Evolutionary conservation across 768 basidiomycete genomes (phyloP), one percentile per base, ranked within the genome.

Genomic region (Lepiota venenata): DNA sequence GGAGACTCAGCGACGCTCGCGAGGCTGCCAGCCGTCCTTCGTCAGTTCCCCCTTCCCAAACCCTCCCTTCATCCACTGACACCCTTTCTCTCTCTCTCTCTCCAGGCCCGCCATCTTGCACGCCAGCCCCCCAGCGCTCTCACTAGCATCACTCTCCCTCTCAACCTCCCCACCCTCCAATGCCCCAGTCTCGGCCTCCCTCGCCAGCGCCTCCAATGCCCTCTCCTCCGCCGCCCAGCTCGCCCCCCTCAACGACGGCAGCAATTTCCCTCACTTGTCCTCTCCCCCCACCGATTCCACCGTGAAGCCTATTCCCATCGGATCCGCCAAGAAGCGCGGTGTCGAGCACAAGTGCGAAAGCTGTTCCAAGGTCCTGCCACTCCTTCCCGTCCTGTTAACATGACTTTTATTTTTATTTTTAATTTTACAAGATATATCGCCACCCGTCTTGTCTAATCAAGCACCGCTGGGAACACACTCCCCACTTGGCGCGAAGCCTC

Each of bases 391-490:
- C n/a, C n/a, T n/a, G n/a, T n/a, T n/a, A n/a, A n/a, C n/a, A n/a
- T 27, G 52, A 52, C 40, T 48, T 25, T 43, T 52, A 40, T 32
- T 46, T 47, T 40, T 22, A n/a, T n/a, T n/a, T n/a, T n/a, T n/a
- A n/a, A n/a, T n/a, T n/a, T n/a, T n/a, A n/a, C n/a, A n/a, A 91
- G 88, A 84, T 91, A 37, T 93, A 91, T 68, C 84, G 88, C 49
- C 95, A 98, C 70, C 93, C 93, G 2, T 92, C 90, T 11, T 98
- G 95, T 70, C 76, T 98, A 45, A 91, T 95, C 70, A 98, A 98
- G 70, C 96, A 98, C 65, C 88, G 96, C 32, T 98, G 96, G 96
- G 95, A 98, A 64, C 93, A 96, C 65, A 92, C 91, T 32, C 91
- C 91, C 16, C 93, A 97, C n/a, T 63, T 98, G 96, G 96, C 87